These are phyloP conservation scores for Obelidium mucronatum DNA, from an alignment of 192 early-diverging fungal genomes.

Conservation along the genomic window DNA sequence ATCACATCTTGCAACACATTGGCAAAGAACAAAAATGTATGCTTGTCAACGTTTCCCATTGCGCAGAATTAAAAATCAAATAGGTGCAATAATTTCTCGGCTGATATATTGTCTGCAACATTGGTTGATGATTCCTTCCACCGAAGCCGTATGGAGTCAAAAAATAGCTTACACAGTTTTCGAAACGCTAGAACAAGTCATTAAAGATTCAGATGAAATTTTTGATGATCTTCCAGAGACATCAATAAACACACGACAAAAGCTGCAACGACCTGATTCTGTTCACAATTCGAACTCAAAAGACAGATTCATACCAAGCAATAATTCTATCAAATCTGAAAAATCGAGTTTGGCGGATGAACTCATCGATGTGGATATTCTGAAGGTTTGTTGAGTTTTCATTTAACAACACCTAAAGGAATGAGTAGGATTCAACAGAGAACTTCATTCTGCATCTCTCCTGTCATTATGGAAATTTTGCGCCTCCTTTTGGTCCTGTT, in stretches of 20 bases:
- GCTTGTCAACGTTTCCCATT: conserved; percentile 27
- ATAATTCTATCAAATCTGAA: background rate
- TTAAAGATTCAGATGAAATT: conserved; percentile 43
- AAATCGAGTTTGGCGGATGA: no score
- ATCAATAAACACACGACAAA: no score
- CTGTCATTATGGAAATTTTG: conserved; percentile 74
- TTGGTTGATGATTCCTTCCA: conserved; percentile 78
- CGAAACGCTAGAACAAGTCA: conserved; percentile 72
- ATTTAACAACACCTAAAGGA: no score
- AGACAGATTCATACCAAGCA: no score
- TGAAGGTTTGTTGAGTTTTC: no score
- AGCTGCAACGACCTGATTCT: no score
- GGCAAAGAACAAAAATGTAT: conserved; percentile 31
- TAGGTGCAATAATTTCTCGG: conserved; percentile 65
- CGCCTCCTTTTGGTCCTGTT: conserved; percentile 67
- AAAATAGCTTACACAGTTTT: conserved; percentile 71
- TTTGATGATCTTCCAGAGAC: no score
- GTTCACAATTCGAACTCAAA: background rate
- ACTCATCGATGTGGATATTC: no score
- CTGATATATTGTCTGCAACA: conserved; percentile 74
- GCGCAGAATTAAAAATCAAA: conserved; percentile 8
- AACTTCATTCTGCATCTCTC: conserved; percentile 73
- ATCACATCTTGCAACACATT: conserved; percentile 66
- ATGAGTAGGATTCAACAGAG: conserved; percentile 68
- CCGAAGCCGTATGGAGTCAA: conserved; percentile 64